Conservation (phyloP, 176 grass and related monocot genomes). For the Tuctoria greenei region DNA sequence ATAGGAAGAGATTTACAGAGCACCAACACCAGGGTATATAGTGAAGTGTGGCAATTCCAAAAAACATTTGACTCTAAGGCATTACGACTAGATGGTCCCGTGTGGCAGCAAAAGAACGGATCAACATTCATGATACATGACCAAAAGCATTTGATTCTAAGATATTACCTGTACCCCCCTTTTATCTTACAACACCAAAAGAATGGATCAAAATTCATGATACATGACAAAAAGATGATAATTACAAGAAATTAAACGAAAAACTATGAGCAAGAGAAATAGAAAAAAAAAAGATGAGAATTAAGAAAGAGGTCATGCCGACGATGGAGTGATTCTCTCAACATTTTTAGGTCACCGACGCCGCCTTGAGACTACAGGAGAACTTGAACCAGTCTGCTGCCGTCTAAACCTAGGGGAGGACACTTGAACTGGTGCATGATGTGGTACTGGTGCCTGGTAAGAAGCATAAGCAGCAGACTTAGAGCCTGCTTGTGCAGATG, state of each 20-base stretch:
- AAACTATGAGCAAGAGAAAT: background rate
- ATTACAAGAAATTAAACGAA: conserved; percentile 44
- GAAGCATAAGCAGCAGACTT: conserved; percentile 43
- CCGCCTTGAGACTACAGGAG: conserved; percentile 72
- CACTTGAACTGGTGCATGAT: conserved; percentile 33
- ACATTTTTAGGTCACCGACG: conserved; percentile 52
- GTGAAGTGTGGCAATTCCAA: no score
- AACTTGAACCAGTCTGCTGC: conserved; percentile 61
- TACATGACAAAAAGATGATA: conserved; percentile 50
- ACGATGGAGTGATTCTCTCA: background rate
- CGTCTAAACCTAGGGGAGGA: conserved; percentile 78
- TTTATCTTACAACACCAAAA: conserved; percentile 80
- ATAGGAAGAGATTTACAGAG: no score
- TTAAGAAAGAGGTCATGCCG: conserved; percentile 10
- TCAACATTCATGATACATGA: no score
- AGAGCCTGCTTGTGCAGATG: conserved; percentile 12
- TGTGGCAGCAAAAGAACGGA: no score
- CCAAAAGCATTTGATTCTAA: conserved; percentile 1
- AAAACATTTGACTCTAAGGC: no score
- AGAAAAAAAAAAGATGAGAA: background rate
- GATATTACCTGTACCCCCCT: conserved; percentile 35
- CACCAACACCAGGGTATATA: no score
- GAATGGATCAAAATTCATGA: conserved; percentile 76
- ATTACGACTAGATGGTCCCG: no score
- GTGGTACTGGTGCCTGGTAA: conserved; percentile 47